A percentile compares a stretch with the other conserved stretches of the same genome.
Conservation (phyloP, 257 asterid species). For the Gardenia jasminoides region DNA sequence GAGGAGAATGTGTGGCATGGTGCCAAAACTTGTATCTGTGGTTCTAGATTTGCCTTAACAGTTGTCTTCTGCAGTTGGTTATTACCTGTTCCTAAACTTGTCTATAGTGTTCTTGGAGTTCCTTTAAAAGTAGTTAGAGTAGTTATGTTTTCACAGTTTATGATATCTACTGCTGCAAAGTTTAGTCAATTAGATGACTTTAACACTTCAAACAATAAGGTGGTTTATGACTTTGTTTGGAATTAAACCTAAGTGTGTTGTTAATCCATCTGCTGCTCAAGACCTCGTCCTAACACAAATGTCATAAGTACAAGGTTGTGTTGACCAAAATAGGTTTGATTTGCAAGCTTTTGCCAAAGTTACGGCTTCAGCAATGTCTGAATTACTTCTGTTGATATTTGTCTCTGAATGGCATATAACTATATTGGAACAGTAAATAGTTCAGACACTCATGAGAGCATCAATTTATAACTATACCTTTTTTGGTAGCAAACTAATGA, state of each 20-base stretch:
- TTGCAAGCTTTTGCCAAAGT: neutral
- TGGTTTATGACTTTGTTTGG: neutral
- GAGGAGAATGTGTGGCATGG: neutral
- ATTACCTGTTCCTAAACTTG: neutral
- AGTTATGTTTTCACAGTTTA: neutral
- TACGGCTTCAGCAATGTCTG: neutral
- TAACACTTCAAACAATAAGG: neutral
- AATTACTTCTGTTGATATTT: neutral
- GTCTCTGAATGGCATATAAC: neutral
- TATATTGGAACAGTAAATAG: neutral
- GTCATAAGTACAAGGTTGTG: neutral
- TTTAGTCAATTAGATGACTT: neutral
- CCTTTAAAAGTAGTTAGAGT: neutral
- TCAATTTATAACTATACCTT: neutral
- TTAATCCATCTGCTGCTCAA: neutral
- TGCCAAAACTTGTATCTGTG: neutral
- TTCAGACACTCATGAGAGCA: too few relatives aligned
- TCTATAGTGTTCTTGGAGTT: neutral
- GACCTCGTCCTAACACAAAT: too few relatives aligned
- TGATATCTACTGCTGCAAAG: neutral
- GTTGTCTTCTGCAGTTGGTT: neutral
- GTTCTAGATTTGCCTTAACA: too few relatives aligned
- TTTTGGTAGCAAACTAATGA: neutral
- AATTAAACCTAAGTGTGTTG: neutral
- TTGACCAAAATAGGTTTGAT: neutral